These are phyloP conservation scores for Aspergillus novofumigatus DNA, from an alignment of 2,329 filamentous ascomycete species.

Conservation along the genomic window DNA sequence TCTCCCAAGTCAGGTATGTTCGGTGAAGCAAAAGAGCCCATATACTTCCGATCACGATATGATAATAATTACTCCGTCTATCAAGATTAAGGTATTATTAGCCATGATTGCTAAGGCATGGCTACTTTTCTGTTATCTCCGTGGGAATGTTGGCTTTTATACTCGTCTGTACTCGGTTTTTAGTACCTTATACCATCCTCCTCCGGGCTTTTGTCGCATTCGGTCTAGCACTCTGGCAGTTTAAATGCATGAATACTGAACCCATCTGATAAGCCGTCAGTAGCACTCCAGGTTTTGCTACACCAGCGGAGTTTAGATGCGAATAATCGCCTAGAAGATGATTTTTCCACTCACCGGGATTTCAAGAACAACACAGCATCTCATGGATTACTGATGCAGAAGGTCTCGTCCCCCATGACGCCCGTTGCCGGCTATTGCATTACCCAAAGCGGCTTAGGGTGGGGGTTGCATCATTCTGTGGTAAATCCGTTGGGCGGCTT, in stretches of 20 bases:
- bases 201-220: slow-evolving; percentile 9
- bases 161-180: too few species aligned
- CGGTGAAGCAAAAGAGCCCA: slow-evolving; percentile 13
- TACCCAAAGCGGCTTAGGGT: slow-evolving; percentile 27
- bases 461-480: slow-evolving; percentile 20
- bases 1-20: slow-evolving; percentile 1
- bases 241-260: neutral
- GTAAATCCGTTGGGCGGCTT: slow-evolving; percentile 5
- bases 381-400: neutral
- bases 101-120: neutral
- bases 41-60: neutral
- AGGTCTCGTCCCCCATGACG: neutral
- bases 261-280: neutral
- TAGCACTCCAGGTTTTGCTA: neutral
- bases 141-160: neutral
- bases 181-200: neutral
- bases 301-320: neutral
- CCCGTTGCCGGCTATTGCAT: slow-evolving; percentile 17
- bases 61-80: neutral
- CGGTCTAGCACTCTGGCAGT: neutral
- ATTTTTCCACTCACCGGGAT: neutral
- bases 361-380: neutral
- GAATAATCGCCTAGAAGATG: neutral
- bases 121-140: neutral
- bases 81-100: neutral